Evolutionary conservation across 768 basidiomycete genomes (phyloP), one percentile per base, ranked within the genome.

Genomic region (Pleurotus giganteus): DNA sequence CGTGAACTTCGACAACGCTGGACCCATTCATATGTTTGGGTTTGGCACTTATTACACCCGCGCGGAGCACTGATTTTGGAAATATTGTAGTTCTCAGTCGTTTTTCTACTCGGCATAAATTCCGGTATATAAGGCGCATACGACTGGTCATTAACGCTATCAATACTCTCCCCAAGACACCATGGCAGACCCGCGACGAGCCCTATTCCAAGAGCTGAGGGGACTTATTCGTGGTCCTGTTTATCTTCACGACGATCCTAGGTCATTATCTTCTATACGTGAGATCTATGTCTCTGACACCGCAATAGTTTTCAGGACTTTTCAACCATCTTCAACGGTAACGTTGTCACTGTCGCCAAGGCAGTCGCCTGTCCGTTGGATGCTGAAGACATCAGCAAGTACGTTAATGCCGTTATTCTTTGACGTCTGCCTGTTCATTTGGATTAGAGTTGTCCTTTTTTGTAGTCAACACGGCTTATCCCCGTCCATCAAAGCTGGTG

Each of bases 401-500:
- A 66, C 65, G 85, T 71, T n/a, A 52, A 13, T 36, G 11, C 11
- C 24, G 12, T 29, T 13, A 7, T 29, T 26, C 23, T 24, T 27
- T n/a, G n/a, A 5, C 23, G 2, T 53, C n/a, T 26, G 21, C 29
- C 15, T 24, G 36, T 49, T 26, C 11, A 26, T 19, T 23, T 24
- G 19, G 13, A 37, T 37, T 53, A 92, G 90, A 62, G 75, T 83
- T 54, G 69, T 96, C 55, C 60, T 79, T 11, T 94, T 95, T 68
- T 94, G 92, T 64, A 70, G 66, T n/a, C 81, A 83, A 52, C 77
- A 93, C 63, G 70, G 71, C 0, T 72, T 95, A 2, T 84, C 87
- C 8, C 81, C 88, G 4, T 93, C 91, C 7, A 80, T 94, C 61
- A 94, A 92, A 66, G 89, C 91, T 1, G 94, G 94, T 23, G 94